Conservation (phyloP, 257 asterid species). For the Marsdenia floribunda region DNA sequence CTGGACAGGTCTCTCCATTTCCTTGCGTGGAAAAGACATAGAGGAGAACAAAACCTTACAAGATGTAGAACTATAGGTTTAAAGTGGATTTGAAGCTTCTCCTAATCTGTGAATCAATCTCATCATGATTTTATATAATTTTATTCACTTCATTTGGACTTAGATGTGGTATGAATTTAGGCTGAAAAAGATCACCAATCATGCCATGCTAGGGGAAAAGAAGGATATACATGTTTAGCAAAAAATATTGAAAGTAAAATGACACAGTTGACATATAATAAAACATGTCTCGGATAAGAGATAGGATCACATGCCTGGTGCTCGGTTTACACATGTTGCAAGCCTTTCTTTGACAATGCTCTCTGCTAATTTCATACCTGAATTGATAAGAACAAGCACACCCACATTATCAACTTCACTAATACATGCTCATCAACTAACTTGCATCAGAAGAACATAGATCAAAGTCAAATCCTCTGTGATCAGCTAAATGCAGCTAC, state of each 20-base stretch:
- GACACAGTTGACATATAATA: background rate
- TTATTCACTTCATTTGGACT: background rate
- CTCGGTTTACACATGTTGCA: constrained; percentile 92
- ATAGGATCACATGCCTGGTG: constrained; percentile 51
- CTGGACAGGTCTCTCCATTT: background rate
- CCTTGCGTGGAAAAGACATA: background rate
- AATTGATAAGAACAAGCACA: constrained; percentile 1
- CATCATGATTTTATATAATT: background rate
- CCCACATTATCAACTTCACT: background rate
- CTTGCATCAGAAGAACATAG: background rate
- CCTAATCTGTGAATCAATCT: background rate
- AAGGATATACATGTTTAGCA: background rate
- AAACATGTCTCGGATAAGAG: constrained; percentile 3
- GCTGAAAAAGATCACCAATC: background rate
- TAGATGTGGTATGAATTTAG: background rate
- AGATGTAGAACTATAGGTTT: background rate
- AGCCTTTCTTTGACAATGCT: constrained; percentile 90
- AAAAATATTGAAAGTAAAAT: background rate
- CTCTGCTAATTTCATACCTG: constrained; percentile 84
- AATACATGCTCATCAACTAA: background rate
- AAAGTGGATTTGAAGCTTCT: background rate
- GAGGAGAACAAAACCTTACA: background rate
- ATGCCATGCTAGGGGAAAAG: background rate
- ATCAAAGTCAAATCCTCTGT: background rate
- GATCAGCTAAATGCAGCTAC: background rate